Evolutionary conservation across 2,329 filamentous ascomycete genomes (phyloP).

Genomic region (Eutypella sp.): DNA sequence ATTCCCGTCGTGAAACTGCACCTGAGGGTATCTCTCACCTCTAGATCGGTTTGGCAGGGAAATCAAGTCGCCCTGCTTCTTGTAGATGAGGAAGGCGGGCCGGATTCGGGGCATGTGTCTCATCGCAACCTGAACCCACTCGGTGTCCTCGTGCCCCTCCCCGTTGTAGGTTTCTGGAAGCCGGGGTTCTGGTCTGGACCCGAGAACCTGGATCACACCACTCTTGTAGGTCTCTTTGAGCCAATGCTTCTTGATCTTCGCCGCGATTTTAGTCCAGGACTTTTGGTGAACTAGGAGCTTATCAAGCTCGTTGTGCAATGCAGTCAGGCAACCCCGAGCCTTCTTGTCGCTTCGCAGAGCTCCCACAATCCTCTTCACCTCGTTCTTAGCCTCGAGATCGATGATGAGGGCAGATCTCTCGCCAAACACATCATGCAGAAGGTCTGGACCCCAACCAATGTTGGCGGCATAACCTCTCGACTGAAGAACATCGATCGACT

Average conservation of each 20-base stretch:
- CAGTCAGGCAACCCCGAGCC: neutral
- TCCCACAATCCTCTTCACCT: neutral
- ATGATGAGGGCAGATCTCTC: neutral
- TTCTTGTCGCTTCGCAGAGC: neutral
- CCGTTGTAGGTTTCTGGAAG: neutral
- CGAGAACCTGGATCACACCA: neutral
- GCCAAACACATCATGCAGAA: neutral
- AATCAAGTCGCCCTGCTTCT: neutral
- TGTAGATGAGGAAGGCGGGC: neutral
- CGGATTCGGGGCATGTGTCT: neutral
- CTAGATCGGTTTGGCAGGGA: neutral
- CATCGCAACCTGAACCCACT: neutral
- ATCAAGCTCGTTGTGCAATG: neutral
- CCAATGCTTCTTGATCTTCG: neutral
- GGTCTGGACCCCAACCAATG: neutral
- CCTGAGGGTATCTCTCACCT: neutral
- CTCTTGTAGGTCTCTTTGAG: neutral
- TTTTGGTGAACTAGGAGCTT: neutral
- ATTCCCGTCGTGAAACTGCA: neutral
- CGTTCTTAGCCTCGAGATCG: neutral
- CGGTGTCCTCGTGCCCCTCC: neutral
- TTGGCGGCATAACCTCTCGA: neutral
- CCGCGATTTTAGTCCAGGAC: neutral
- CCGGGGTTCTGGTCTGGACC: neutral
- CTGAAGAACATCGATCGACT: neutral